Conservation (phyloP, 306 rosid genomes). For the Myrica gale region DNA sequence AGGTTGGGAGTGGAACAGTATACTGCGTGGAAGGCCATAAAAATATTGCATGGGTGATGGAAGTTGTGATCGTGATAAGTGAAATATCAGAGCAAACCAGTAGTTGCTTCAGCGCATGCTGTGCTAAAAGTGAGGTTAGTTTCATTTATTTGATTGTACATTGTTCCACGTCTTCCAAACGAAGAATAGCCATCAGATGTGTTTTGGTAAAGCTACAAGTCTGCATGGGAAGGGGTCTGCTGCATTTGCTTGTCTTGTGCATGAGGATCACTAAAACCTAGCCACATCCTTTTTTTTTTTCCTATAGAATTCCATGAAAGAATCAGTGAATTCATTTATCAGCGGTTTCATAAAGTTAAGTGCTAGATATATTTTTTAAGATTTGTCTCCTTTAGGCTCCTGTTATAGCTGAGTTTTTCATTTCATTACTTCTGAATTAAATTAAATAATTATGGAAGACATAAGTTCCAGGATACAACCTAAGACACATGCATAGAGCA, state of each 20-base stretch:
- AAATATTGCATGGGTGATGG: constrained; percentile 50
- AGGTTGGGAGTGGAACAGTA: constrained; percentile 71
- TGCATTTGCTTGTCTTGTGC: background rate
- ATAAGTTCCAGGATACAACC: background rate
- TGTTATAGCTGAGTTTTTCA: constrained; percentile 1
- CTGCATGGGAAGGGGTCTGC: background rate
- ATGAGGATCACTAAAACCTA: background rate
- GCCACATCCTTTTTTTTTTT: background rate
- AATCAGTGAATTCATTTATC: background rate
- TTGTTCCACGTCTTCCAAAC: constrained; percentile 18
- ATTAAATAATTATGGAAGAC: background rate
- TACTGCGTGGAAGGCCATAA: constrained; percentile 42
- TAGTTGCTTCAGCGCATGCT: constrained; percentile 47
- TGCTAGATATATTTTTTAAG: background rate
- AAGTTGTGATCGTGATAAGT: constrained; percentile 67
- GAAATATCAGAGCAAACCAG: constrained; percentile 45
- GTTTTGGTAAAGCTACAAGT: background rate
- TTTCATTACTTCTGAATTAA: background rate
- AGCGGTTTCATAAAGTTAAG: background rate
- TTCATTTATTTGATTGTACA: constrained; percentile 15
- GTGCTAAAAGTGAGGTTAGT: constrained; percentile 63
- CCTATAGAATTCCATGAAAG: background rate
- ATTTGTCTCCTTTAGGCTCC: background rate
- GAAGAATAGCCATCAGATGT: background rate
- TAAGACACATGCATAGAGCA: background rate